Conservation (phyloP, 768 basidiomycete genomes). For the Naganishia antarctica region DNA sequence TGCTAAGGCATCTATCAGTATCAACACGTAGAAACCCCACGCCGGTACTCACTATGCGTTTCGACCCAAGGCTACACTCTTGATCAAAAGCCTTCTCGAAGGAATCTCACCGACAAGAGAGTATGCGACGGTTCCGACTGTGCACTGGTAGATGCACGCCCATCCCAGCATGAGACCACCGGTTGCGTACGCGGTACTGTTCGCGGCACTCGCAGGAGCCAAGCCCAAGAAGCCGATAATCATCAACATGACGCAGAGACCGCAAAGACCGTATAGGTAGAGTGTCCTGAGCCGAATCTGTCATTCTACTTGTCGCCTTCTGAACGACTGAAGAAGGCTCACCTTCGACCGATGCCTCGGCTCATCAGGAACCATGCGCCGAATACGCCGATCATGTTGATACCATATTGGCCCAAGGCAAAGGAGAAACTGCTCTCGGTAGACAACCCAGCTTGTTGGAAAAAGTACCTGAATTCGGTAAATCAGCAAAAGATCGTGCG, state of each 20-base stretch:
- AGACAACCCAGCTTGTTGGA: slow-evolving; percentile 39
- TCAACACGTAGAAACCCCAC: too few species aligned
- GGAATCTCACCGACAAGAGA: slow-evolving; percentile 36
- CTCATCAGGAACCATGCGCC: slow-evolving; percentile 35
- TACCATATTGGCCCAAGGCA: slow-evolving; percentile 38
- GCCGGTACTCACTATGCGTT: slow-evolving; percentile 13
- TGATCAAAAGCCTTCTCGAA: slow-evolving; percentile 29
- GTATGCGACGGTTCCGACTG: slow-evolving; percentile 40
- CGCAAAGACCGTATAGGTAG: slow-evolving; percentile 42
- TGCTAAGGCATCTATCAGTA: slow-evolving; percentile 2
- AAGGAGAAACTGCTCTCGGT: slow-evolving; percentile 30
- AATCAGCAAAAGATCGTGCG: not conserved
- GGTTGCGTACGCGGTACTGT: slow-evolving; percentile 36
- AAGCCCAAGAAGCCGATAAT: slow-evolving; percentile 42
- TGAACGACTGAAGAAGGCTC: not conserved
- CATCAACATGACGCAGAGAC: slow-evolving; percentile 38
- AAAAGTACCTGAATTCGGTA: slow-evolving; percentile 35
- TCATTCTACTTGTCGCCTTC: too few species aligned
- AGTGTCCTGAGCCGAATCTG: slow-evolving; percentile 27
- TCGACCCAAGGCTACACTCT: slow-evolving; percentile 34
- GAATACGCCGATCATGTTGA: slow-evolving; percentile 37
- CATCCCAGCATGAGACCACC: slow-evolving; percentile 47
- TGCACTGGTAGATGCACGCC: slow-evolving; percentile 46
- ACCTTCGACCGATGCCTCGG: slow-evolving; percentile 34
- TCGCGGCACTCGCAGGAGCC: slow-evolving; percentile 29